Evolutionary conservation across 345 rosid species (phyloP).

Genomic region (Gossypium raimondii): DNA sequence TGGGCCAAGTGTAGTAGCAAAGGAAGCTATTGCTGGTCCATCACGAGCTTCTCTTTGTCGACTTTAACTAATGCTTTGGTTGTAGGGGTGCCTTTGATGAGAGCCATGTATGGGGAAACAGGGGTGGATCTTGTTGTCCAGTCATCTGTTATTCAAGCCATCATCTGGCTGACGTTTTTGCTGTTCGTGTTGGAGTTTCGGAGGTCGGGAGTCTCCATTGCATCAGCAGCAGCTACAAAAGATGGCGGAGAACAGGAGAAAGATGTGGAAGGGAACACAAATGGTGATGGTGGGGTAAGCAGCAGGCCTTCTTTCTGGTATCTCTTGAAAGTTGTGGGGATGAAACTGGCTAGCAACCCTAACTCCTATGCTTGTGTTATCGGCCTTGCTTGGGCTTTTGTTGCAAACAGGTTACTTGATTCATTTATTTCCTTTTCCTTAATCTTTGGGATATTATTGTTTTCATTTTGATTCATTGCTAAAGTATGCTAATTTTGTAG

Average conservation of each 20-base stretch:
- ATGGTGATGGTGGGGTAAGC: conserved; percentile 13
- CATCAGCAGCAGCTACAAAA: neutral
- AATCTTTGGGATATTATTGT: neutral
- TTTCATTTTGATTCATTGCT: neutral
- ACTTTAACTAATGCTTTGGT: conserved; percentile 66
- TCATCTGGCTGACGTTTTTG: conserved; percentile 70
- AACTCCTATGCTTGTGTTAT: conserved; percentile 65
- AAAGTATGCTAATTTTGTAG: conserved; percentile 26
- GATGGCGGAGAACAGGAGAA: conserved; percentile 3
- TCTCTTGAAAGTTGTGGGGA: conserved; percentile 48
- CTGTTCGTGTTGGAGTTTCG: conserved; percentile 68
- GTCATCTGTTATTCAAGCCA: conserved; percentile 55
- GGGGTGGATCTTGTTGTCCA: conserved; percentile 83
- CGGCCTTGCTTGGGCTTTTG: conserved; percentile 70
- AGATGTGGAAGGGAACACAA: conserved; percentile 30
- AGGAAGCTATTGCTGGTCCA: conserved; percentile 75
- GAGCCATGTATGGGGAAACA: conserved; percentile 67
- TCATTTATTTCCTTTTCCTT: neutral
- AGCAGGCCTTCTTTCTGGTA: conserved; percentile 38
- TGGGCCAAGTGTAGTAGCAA: conserved; percentile 68
- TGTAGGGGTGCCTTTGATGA: conserved; percentile 65
- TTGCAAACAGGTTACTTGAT: conserved; percentile 45
- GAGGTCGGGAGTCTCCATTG: conserved; percentile 21
- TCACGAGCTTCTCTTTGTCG: conserved; percentile 68
- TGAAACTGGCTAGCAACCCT: conserved; percentile 63